Base-by-base conservation (phyloP, 2,329 filamentous ascomycete genomes). In the Phialophora tarda region DNA sequence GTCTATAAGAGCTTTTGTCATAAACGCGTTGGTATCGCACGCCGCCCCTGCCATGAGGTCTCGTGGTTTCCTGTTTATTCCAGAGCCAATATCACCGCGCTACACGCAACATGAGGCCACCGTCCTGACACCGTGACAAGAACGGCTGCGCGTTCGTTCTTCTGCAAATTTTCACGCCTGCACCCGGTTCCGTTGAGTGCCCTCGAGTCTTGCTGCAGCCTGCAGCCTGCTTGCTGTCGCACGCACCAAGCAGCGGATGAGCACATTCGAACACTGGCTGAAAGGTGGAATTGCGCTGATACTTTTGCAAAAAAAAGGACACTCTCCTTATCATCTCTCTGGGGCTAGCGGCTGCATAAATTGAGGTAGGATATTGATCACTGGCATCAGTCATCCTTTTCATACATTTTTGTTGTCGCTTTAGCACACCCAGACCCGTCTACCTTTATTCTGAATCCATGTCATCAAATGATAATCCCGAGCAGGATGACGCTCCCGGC, bases 401-500 rank as follows among this genome's bases (percentile, higher is more conserved):
- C 23, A 28, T 51, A 23, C 5, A 23, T 51, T 51, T 55, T 51
- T 17, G 50, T 48, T 26, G 14, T 32, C 44, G 50, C 48, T 53
- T 44, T 48, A n/a, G 28, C 12, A 41, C 59, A 53, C 7, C 30
- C 24, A 30, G 28, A 8, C 23, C 28, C 26, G 23, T n/a, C 23
- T 48, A 30, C 23, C 23, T 12, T 41, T 50, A 61, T 44, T 34
- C 21, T 59, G 30, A 38, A 61, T 64, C 60, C 55, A 70, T 70
- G 68, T 68, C 68, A 51, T 64, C 65, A 24, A 59, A 55, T 65
- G 65, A 54, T 51, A 47, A 64, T 30, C 58, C 61, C 58, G 47
- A 60, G 48, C 65, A 66, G 51, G 65, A 66, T 12, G 32, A 58
- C 21, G 59, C 53, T 50, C 38, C 68, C 12, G 34, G 30, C 17